phyloP scores from a whole-genome alignment of 1,139 yeast genomes.

The Taphrina confusa region DNA sequence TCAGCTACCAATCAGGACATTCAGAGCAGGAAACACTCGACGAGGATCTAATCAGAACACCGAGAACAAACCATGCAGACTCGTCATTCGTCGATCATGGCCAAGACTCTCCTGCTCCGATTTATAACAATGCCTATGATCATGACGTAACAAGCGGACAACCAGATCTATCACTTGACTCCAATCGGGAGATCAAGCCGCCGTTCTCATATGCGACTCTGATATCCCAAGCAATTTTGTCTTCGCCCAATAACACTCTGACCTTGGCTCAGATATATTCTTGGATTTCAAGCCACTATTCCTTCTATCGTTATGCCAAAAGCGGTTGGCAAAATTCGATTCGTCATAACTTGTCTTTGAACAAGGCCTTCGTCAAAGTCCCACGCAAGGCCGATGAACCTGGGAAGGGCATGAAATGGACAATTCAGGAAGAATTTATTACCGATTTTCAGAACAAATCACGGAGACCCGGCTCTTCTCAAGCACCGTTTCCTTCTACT shows the following conservation, averaged over 20 bases:
- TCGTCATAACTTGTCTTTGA: constrained; percentile 75
- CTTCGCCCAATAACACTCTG: constrained; percentile 83
- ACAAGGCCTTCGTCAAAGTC: constrained; percentile 89
- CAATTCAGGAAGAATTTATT: constrained; percentile 79
- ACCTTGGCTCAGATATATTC: constrained; percentile 87
- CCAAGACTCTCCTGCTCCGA: constrained; percentile 16
- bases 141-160: constrained; percentile 25
- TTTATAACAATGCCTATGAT: constrained; percentile 1
- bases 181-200: constrained; percentile 89
- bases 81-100: neutral
- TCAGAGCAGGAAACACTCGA: constrained; percentile 21
- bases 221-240: constrained; percentile 94
- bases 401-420: constrained; percentile 99
- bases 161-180: constrained; percentile 44
- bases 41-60: constrained; percentile 1
- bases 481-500: constrained; percentile 21
- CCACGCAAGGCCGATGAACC: constrained; percentile 95
- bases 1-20: constrained; percentile 11
- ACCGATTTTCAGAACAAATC: constrained; percentile 59
- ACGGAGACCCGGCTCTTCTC: constrained; percentile 21
- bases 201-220: constrained; percentile 96
- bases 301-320: constrained; percentile 85
- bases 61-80: neutral
- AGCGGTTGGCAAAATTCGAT: constrained; percentile 96
- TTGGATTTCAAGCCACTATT: constrained; percentile 84